phyloP scores from a whole-genome alignment of 2,329 filamentous ascomycete species.

The Penicillium sp. region DNA sequence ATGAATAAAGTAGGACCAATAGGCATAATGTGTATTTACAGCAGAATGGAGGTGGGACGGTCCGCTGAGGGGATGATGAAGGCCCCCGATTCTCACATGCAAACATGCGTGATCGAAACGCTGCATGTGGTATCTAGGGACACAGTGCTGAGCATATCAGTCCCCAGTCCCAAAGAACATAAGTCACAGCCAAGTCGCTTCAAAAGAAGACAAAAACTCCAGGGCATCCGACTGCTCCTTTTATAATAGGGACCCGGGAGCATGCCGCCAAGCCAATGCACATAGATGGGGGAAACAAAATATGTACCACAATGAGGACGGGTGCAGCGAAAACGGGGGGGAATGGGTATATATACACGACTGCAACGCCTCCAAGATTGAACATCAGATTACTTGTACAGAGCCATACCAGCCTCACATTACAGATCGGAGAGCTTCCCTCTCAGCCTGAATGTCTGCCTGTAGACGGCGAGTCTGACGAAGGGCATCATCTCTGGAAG shows the following conservation, averaged over 20 bases:
- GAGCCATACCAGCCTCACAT: constrained; percentile 19
- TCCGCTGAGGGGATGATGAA: too few relatives aligned
- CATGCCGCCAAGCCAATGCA: constrained; percentile 18
- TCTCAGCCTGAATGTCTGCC: constrained; percentile 59
- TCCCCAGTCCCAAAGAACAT: too few relatives aligned
- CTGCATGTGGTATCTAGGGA: too few relatives aligned
- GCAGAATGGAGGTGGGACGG: not conserved
- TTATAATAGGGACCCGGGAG: constrained; percentile 5
- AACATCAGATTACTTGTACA: constrained; percentile 1
- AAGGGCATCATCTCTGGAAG: constrained; percentile 61
- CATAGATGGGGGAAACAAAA: constrained; percentile 11
- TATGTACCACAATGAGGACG: constrained; percentile 10
- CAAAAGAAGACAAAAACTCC: constrained; percentile 10
- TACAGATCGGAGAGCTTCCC: constrained; percentile 52
- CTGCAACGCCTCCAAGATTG: not conserved
- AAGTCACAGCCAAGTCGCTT: not conserved
- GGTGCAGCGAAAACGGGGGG: not conserved
- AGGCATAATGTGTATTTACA: constrained; percentile 3
- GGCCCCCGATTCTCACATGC: not conserved
- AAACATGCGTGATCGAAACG: too few relatives aligned
- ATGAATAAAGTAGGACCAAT: not conserved
- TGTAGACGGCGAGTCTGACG: constrained; percentile 65
- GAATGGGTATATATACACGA: not conserved
- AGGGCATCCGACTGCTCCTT: constrained; percentile 4
- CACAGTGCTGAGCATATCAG: too few relatives aligned